These are phyloP conservation scores for Suillus ampliporus DNA, from an alignment of 768 basidiomycete species.

Conservation along the genomic window DNA sequence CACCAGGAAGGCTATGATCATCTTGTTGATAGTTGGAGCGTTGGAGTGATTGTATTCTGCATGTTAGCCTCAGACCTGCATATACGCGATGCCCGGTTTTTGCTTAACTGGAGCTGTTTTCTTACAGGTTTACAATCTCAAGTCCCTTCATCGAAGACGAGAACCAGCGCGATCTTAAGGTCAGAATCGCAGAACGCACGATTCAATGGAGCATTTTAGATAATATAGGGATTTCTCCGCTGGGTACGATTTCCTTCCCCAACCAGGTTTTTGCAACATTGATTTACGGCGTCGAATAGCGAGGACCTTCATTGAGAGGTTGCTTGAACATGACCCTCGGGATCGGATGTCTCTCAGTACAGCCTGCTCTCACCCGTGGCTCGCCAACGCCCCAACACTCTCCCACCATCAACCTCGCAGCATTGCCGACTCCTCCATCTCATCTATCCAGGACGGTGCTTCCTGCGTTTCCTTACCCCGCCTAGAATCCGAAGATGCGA, in stretches of 20 bases:
- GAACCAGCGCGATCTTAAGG: conserved; percentile 59
- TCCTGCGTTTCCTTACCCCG: neutral
- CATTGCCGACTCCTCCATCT: conserved; percentile 24
- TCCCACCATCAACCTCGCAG: conserved; percentile 1
- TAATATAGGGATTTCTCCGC: conserved; percentile 42
- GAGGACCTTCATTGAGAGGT: conserved; percentile 64
- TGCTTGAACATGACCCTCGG: conserved; percentile 69
- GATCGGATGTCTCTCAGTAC: conserved; percentile 73
- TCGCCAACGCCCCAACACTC: conserved; percentile 35
- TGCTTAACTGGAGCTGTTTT: conserved; percentile 7
- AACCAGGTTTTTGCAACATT: conserved; percentile 4
- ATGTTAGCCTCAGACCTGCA: conserved; percentile 59
- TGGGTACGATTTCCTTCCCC: conserved; percentile 46
- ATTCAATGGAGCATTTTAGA: conserved; percentile 67
- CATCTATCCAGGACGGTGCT: conserved; percentile 27
- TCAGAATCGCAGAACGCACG: conserved; percentile 59
- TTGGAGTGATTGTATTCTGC: conserved; percentile 92
- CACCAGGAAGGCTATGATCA: conserved; percentile 79
- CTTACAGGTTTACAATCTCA: conserved; percentile 72
- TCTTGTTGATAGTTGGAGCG: conserved; percentile 94
- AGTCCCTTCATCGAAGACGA: conserved; percentile 85
- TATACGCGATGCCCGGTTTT: conserved; percentile 16
- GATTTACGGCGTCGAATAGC: conserved; percentile 47
- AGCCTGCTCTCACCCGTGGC: conserved; percentile 82
- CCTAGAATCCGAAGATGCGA: conserved; percentile 16